Conservation (phyloP, 2,329 filamentous ascomycete genomes). For the Fusarium sp. region DNA sequence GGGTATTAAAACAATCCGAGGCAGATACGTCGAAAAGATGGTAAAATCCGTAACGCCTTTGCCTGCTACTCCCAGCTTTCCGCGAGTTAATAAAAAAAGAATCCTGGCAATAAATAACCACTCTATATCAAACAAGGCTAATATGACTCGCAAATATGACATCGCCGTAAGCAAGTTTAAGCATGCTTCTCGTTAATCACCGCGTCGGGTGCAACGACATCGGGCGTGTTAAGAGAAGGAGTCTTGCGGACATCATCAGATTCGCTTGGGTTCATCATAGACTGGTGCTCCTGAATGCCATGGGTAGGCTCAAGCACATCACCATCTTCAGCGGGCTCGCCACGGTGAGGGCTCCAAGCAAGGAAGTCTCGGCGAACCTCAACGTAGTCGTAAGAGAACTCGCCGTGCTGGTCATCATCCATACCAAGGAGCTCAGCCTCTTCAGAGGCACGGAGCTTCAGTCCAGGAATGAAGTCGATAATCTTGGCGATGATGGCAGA, state of each 20-base stretch:
- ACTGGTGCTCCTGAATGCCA: constrained; percentile 74
- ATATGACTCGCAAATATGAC: constrained; percentile 20
- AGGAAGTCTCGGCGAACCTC: constrained; percentile 90
- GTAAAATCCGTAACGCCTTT: constrained; percentile 39
- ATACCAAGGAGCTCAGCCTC: constrained; percentile 87
- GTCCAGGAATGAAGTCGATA: constrained; percentile 80
- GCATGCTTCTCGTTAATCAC: constrained; percentile 27
- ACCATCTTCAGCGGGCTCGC: constrained; percentile 69
- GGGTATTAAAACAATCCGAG: constrained; percentile 39
- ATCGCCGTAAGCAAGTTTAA: background rate
- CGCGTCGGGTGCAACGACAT: constrained; percentile 16
- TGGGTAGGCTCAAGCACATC: constrained; percentile 72
- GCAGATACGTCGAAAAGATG: constrained; percentile 13
- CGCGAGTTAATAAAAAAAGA: background rate
- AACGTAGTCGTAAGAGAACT: constrained; percentile 91
- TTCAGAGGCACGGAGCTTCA: constrained; percentile 82
- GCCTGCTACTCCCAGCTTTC: constrained; percentile 40
- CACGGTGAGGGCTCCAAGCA: constrained; percentile 83
- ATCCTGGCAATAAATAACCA: constrained; percentile 9
- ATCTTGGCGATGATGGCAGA: constrained; percentile 77
- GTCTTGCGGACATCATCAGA: constrained; percentile 43
- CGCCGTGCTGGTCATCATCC: constrained; percentile 90
- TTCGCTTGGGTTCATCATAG: constrained; percentile 49
- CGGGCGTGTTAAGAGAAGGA: constrained; percentile 29
- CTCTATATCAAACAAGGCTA: constrained; percentile 37